phyloP scores from a whole-genome alignment of 1,284 basidiomycete species.

The Naganishia sp. region DNA sequence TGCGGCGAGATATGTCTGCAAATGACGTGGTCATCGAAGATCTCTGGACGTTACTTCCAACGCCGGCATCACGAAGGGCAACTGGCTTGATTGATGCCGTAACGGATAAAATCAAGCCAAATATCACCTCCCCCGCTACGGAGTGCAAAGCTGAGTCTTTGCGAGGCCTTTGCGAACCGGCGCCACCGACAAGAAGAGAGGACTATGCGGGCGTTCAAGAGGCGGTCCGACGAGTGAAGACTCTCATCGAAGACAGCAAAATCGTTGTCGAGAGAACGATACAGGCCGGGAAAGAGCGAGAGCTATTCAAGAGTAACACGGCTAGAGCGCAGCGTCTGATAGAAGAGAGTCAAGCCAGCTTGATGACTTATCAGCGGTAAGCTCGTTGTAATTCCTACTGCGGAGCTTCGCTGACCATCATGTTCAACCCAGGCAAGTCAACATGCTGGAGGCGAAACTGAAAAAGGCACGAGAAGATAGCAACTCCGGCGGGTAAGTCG shows the following conservation, averaged over 20 bases:
- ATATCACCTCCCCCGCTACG: conserved; percentile 54
- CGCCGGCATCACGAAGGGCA: conserved; percentile 69
- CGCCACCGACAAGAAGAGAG: conserved; percentile 39
- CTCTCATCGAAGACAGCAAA: conserved; percentile 75
- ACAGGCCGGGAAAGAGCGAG: conserved; percentile 80
- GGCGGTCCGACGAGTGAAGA: conserved; percentile 72
- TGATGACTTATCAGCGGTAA: conserved; percentile 80
- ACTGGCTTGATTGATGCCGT: conserved; percentile 63
- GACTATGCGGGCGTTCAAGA: conserved; percentile 60
- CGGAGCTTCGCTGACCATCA: background rate
- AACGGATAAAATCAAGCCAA: conserved; percentile 54
- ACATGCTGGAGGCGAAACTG: conserved; percentile 30
- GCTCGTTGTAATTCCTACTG: conserved; percentile 7
- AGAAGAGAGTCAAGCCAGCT: conserved; percentile 69
- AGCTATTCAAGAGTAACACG: conserved; percentile 83
- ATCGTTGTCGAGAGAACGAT: conserved; percentile 77
- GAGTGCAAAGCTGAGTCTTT: conserved; percentile 54
- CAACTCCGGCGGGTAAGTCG: conserved; percentile 3
- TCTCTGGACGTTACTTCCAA: conserved; percentile 77
- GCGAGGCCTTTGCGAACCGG: conserved; percentile 46
- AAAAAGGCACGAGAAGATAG: conserved; percentile 20
- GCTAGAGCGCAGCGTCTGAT: conserved; percentile 84
- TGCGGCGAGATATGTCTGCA: conserved; percentile 58
- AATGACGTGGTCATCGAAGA: conserved; percentile 66
- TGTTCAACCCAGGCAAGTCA: conserved; percentile 27